Evolutionary conservation across 1,139 yeast genomes (phyloP).

Genomic region (Pneumocystis jirovecii): DNA sequence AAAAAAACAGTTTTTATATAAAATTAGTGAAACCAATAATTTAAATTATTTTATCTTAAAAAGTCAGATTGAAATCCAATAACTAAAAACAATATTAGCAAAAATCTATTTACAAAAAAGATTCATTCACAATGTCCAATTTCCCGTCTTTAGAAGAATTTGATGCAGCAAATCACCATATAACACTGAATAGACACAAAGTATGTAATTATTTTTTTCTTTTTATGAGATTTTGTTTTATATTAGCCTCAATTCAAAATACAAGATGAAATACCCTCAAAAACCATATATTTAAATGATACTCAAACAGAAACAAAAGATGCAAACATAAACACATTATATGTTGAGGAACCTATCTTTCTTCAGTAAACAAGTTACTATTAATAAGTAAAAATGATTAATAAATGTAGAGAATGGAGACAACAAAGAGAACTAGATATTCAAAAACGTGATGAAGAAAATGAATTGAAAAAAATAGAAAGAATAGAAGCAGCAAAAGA

Average conservation of each 20-base stretch:
- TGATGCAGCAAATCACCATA: conserved; percentile 19
- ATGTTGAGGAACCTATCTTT: neutral
- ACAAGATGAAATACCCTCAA: neutral
- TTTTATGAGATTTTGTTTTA: conserved; percentile 15
- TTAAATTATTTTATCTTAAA: neutral
- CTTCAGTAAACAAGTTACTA: neutral
- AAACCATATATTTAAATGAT: neutral
- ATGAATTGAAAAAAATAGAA: conserved; percentile 42
- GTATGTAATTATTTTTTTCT: conserved; percentile 10
- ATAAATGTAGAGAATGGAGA: conserved; percentile 50
- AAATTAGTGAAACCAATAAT: neutral
- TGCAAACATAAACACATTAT: neutral
- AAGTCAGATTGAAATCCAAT: neutral
- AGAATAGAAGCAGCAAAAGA: conserved; percentile 66
- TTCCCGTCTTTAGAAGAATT: conserved; percentile 64
- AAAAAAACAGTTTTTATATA: neutral
- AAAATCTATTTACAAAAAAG: neutral
- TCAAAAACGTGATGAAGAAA: conserved; percentile 56
- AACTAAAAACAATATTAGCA: neutral
- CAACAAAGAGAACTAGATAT: conserved; percentile 72
- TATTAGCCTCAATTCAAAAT: conserved; percentile 21
- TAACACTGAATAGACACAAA: conserved; percentile 15
- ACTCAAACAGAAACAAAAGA: neutral
- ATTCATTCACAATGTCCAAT: conserved; percentile 45
- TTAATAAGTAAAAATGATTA: neutral